Evolutionary conservation across 768 basidiomycete genomes (phyloP), one percentile per base, ranked within the genome.

Genomic region (Tricholomella constricta): DNA sequence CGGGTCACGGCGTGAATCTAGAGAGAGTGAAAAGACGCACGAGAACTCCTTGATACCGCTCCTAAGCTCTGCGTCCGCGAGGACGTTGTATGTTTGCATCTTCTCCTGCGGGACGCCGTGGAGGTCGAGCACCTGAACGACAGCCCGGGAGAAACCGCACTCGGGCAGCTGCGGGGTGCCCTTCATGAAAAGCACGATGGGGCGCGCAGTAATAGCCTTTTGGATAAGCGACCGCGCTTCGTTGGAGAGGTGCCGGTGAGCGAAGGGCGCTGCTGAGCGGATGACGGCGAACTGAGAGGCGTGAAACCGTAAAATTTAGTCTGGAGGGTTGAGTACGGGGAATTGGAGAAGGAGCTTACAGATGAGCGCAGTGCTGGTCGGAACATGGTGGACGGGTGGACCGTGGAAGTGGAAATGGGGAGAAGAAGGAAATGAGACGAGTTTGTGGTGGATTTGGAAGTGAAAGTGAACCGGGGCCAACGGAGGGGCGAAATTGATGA

Each of bases 101-200:
- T 94, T 94, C 66, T 90, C 86, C 1, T 72, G 56, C 0, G 88
- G 82, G 0, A 98, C 92, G 22, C 86, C 85, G 37, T 95, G 88
- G 34, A 91, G 69, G 43, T 92, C 91, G 45, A 99, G 78, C 42
- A 98, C 84, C 68, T 98, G 95, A 26, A 94, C 81, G 0, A 89
- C 94, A 0, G 96, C 96, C 45, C 96, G 82, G 15, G 94, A 97
- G 80, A 98, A 99, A 11, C 96, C 96, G 56, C 96, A 98, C 62
- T 94, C 86, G 2, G 96, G 96, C 6, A 77, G 66, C 20, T 85
- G 78, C 0, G 91, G 93, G 14, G 89, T 93, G 9, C 97, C 97
- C 68, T 99, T 99, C 96, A 99, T 98, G 76, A 99, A 98, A 4
- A 98, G 76, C 1, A 99, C 97, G 6, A 98, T 80, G 0, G 94